These are phyloP conservation scores for Fomes fomentarius DNA, from an alignment of 1,284 basidiomycete species.

Conservation along the genomic window DNA sequence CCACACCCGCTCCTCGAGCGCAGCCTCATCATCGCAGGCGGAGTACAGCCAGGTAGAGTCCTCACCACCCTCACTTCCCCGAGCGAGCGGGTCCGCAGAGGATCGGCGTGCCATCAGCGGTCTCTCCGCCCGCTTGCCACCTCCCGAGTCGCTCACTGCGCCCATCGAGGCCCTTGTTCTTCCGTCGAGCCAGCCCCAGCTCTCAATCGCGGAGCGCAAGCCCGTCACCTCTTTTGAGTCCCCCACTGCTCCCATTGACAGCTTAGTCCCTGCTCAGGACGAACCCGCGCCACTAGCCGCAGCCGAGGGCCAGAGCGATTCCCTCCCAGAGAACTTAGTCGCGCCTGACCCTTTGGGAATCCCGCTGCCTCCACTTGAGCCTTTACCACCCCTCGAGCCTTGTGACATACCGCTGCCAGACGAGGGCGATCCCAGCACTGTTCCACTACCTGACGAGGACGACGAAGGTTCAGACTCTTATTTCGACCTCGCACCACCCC, in stretches of 20 bases:
- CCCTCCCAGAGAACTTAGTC: too few species aligned
- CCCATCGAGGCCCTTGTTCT: slow-evolving; percentile 14
- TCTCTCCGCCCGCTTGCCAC: slow-evolving; percentile 10
- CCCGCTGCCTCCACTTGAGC: slow-evolving; percentile 1
- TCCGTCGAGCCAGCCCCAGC: not conserved
- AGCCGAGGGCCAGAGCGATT: too few species aligned
- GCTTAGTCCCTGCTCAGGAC: slow-evolving; percentile 4
- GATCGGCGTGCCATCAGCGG: not conserved
- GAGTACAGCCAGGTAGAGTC: slow-evolving; percentile 4
- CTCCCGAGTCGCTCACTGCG: slow-evolving; percentile 18
- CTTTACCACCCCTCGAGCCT: slow-evolving; percentile 3
- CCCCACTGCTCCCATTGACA: slow-evolving; percentile 11
- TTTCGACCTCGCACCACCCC: too few species aligned
- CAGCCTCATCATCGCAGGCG: slow-evolving; percentile 1
- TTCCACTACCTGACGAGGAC: slow-evolving; percentile 4
- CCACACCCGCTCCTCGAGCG: not conserved
- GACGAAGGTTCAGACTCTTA: too few species aligned
- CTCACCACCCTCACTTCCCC: slow-evolving; percentile 4
- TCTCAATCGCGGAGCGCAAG: not conserved
- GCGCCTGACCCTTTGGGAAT: not conserved
- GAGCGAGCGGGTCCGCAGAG: not conserved
- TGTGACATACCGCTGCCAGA: slow-evolving; percentile 4
- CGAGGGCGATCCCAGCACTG: not conserved
- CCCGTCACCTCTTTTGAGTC: slow-evolving; percentile 3
- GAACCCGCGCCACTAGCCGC: not conserved